A percentile compares a stretch with the other conserved stretches of the same genome.
These are phyloP conservation scores for Mycena metata DNA, from an alignment of 768 basidiomycete genomes.

Conservation along the genomic window DNA sequence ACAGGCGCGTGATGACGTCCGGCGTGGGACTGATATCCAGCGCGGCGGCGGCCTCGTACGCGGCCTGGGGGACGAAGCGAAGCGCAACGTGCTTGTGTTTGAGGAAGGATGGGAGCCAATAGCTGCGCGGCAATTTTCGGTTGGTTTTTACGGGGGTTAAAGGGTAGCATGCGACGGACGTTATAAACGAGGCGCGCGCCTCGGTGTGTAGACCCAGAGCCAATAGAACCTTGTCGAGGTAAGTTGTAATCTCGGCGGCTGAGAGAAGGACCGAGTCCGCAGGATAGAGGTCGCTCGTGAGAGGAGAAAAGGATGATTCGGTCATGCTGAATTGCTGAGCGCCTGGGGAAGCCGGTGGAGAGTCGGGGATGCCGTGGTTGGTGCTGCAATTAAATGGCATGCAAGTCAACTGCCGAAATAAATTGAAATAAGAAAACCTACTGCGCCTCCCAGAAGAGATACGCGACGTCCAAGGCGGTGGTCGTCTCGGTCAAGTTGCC, in stretches of 20 bases:
- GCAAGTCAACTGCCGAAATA: neutral
- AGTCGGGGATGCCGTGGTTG: slow-evolving; percentile 12
- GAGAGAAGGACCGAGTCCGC: slow-evolving; percentile 49
- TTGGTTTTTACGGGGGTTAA: no score
- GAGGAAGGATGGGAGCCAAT: slow-evolving; percentile 59
- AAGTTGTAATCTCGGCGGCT: slow-evolving; percentile 46
- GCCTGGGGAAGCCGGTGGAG: slow-evolving; percentile 16
- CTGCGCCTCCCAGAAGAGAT: slow-evolving; percentile 45
- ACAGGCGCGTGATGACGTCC: slow-evolving; percentile 59
- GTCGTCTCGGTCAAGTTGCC: slow-evolving; percentile 39
- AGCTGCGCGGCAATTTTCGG: no score
- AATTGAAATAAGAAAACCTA: neutral
- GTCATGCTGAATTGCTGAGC: neutral
- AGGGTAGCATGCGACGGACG: no score
- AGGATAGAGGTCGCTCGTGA: slow-evolving; percentile 37
- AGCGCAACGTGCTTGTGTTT: slow-evolving; percentile 58
- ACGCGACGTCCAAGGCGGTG: slow-evolving; percentile 40
- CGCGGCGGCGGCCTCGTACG: slow-evolving; percentile 56
- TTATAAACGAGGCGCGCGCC: slow-evolving; percentile 62
- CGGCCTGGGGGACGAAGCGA: slow-evolving; percentile 59
- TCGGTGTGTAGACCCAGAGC: slow-evolving; percentile 56
- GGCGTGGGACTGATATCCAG: slow-evolving; percentile 56
- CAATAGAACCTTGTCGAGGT: slow-evolving; percentile 51
- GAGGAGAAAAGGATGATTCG: slow-evolving; percentile 22
- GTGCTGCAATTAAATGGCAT: neutral